Conservation (phyloP, 1,284 basidiomycete genomes). For the Cerrena zonata region DNA sequence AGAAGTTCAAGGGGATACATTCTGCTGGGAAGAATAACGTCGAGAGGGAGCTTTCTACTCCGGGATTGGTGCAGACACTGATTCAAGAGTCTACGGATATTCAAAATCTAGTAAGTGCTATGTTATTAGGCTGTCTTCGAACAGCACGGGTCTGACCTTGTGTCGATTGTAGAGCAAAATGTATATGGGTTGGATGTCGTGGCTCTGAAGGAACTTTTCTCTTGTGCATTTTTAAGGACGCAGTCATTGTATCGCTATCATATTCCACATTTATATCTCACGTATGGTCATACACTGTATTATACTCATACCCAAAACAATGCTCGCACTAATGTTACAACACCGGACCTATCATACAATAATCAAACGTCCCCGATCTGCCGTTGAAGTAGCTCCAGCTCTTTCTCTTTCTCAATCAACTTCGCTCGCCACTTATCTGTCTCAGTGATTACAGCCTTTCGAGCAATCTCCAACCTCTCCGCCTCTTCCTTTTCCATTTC, state of each 20-base stretch:
- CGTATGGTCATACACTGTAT: not conserved
- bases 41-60: slow-evolving; percentile 70
- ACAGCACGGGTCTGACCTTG: too few species aligned
- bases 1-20: slow-evolving; percentile 77
- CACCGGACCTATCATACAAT: not conserved
- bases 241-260: not conserved
- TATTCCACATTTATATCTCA: not conserved
- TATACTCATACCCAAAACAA: not conserved
- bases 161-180: slow-evolving; percentile 61
- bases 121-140: too few species aligned
- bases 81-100: slow-evolving; percentile 81
- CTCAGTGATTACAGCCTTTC: slow-evolving; percentile 62
- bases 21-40: slow-evolving; percentile 46
- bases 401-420: slow-evolving; percentile 70
- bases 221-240: slow-evolving; percentile 14
- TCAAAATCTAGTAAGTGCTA: slow-evolving; percentile 68
- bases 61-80: slow-evolving; percentile 82
- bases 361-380: slow-evolving; percentile 31
- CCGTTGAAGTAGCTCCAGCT: slow-evolving; percentile 57
- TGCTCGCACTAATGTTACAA: not conserved
- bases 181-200: slow-evolving; percentile 84
- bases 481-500: slow-evolving; percentile 84
- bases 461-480: slow-evolving; percentile 74
- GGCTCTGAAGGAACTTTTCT: slow-evolving; percentile 46
- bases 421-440: slow-evolving; percentile 53